Evolutionary conservation across 192 early-diverging fungal genomes (phyloP).

Genomic region (Neocallimastix lanati): DNA sequence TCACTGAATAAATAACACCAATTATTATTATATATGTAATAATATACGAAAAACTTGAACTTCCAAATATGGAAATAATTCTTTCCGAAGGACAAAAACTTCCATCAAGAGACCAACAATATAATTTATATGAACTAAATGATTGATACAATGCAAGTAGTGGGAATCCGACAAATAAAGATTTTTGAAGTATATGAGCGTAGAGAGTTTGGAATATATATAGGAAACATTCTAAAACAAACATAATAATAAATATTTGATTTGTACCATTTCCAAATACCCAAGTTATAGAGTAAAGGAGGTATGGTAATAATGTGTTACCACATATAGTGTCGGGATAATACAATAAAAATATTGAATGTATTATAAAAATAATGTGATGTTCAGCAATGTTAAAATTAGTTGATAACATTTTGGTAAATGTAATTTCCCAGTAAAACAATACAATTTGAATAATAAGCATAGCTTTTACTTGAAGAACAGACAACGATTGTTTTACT

Average conservation of each 20-base stretch:
- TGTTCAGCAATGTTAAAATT: background rate
- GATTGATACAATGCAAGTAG: background rate
- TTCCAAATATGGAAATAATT: background rate
- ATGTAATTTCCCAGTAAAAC: background rate
- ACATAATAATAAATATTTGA: background rate
- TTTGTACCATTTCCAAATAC: background rate
- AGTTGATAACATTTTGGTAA: background rate
- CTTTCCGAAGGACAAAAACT: background rate
- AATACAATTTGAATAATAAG: background rate
- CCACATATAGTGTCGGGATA: background rate
- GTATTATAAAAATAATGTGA: background rate
- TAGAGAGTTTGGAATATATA: background rate
- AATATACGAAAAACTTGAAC: background rate
- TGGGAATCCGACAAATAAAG: background rate
- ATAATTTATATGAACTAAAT: background rate
- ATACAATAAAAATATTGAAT: background rate
- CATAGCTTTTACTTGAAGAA: background rate
- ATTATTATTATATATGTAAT: background rate
- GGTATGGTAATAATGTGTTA: background rate
- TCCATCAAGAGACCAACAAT: background rate
- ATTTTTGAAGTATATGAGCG: background rate
- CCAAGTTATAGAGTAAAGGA: background rate
- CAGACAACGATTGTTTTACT: background rate
- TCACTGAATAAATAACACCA: background rate
- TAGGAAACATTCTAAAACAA: background rate